Evolutionary conservation across 2,329 filamentous ascomycete genomes (phyloP).

Genomic region (Myriosclerotinia curreyana): DNA sequence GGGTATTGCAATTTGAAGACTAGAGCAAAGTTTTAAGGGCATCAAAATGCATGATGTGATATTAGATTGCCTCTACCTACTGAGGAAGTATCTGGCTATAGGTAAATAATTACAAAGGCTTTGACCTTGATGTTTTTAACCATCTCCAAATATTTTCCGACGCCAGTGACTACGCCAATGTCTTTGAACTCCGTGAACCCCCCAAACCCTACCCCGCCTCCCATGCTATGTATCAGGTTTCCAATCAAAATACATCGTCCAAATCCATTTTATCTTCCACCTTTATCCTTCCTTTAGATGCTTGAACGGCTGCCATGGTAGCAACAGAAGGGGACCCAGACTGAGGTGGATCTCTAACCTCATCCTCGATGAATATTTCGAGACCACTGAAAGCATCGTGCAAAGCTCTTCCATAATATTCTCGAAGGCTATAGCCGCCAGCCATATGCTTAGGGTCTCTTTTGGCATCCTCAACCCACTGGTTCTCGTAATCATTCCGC

Average conservation of each 20-base stretch:
- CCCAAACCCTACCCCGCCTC: background rate
- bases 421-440: conserved; percentile 78
- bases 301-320: conserved; percentile 41
- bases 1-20: conserved; percentile 22
- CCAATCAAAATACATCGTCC: conserved; percentile 46
- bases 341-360: conserved; percentile 40
- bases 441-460: conserved; percentile 65
- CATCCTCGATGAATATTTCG: conserved; percentile 82
- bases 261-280: conserved; percentile 46
- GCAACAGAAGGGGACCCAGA: conserved; percentile 37
- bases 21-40: conserved; percentile 22
- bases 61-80: conserved; percentile 28
- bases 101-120: conserved; percentile 22
- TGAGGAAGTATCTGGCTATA: conserved; percentile 23
- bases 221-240: background rate
- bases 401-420: conserved; percentile 78
- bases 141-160: conserved; percentile 1
- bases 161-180: conserved; percentile 1
- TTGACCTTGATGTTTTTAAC: conserved; percentile 14
- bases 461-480: conserved; percentile 66
- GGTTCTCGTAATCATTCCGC: conserved; percentile 68
- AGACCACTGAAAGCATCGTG: conserved; percentile 89
- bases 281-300: conserved; percentile 37
- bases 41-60: conserved; percentile 33
- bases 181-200: conserved; percentile 14